Conservation (phyloP, 768 basidiomycete species). For the Neoboletus subvelutipes region DNA sequence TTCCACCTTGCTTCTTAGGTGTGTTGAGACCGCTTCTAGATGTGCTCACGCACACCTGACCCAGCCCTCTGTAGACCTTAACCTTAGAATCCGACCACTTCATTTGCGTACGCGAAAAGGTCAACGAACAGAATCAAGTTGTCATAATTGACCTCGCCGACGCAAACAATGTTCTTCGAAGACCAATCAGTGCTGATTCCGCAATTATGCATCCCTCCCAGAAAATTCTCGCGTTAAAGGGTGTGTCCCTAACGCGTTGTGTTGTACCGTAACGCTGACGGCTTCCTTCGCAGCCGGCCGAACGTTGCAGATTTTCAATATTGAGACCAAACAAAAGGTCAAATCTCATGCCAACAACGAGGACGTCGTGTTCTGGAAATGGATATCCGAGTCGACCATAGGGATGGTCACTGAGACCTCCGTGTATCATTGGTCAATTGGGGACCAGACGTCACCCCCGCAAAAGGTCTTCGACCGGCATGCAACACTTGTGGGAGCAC, state of each 20-base stretch:
- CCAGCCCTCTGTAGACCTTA: constrained; percentile 57
- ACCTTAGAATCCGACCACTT: constrained; percentile 98
- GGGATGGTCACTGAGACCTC: constrained; percentile 94
- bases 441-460: constrained; percentile 71
- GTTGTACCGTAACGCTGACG: constrained; percentile 6
- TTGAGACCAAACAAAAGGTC: constrained; percentile 96
- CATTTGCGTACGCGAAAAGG: constrained; percentile 96
- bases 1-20: constrained; percentile 17
- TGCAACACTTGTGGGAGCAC: constrained; percentile 87
- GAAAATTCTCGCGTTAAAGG: constrained; percentile 95
- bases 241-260: constrained; percentile 35
- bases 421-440: constrained; percentile 88
- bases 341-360: constrained; percentile 93
- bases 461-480: constrained; percentile 98
- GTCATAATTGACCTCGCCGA: constrained; percentile 98
- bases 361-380: constrained; percentile 98
- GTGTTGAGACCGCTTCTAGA: constrained; percentile 4
- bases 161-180: constrained; percentile 93
- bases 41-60: constrained; percentile 1
- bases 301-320: constrained; percentile 96
- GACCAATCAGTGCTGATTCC: constrained; percentile 97
- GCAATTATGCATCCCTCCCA: constrained; percentile 98
- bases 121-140: constrained; percentile 94
- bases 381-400: constrained; percentile 88
- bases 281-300: constrained; percentile 63